Evolutionary conservation across 2,329 filamentous ascomycete genomes (phyloP), one percentile per base, ranked within the genome.

Genomic region (Phaeosphaeria sp.): DNA sequence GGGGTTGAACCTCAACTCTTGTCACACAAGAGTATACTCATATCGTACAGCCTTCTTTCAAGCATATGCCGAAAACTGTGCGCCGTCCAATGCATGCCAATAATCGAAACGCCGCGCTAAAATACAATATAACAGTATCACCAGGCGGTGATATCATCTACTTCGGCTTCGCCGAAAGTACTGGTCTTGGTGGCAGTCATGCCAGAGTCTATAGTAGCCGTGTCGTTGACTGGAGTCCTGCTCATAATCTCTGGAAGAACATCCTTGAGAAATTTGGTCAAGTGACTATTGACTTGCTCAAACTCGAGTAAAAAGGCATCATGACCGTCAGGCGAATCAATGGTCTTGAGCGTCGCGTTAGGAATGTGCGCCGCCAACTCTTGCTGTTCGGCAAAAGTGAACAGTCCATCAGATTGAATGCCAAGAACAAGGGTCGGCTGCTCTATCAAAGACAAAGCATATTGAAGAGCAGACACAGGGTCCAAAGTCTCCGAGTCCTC

Each of bases 221-320:
- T 60, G 82, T 58, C 83, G 80, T 68, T 69, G 59, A 73, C 76
- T 59, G 74, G 81, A 63, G 61, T 80, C 63, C 62, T 82, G 75
- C 55, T 81, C 93, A 98, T 97, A 63, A 99, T 94, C 65, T 97
- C 91, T 0, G 93, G 92, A 27, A 99, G 77, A 2, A 90, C 88
- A 68, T 94, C 88, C 57, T 89, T 85, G 77, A 99, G 82, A 74
- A 99, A 99, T 1, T 86, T 86, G 18, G 97, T 79, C 50, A 97
- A 88, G 73, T 97, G 92, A 30, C 82, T 84, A 78, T 99, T 99
- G 58, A 98, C 95, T 79, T 98, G 94, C 80, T 97, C 92, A 72
- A 99, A 99, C 77, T 99, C 94, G 54, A 99, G 80, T 70, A 99
- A 79, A 77, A 99, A 99, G 0, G 95, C 95, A 77, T 99, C 95